phyloP scores from a whole-genome alignment of 805 yeast genomes.

The Priceomyces castillae region DNA sequence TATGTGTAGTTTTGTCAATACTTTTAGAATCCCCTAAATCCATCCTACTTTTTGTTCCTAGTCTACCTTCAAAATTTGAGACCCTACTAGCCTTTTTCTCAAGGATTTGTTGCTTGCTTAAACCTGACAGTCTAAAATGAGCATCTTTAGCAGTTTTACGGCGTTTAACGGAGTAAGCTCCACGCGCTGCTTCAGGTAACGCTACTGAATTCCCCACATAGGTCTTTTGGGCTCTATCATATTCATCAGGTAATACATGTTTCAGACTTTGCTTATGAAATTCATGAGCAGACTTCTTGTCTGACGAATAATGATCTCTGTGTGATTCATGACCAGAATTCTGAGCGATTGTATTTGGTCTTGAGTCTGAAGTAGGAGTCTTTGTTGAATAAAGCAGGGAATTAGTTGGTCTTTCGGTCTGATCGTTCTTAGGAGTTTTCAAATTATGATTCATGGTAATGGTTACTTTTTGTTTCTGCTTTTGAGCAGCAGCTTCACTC shows the following conservation, averaged over 20 bases:
- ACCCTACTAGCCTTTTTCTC: conserved; percentile 12
- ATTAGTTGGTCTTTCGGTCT: neutral
- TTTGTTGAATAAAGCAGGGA: neutral
- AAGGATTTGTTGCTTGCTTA: conserved; percentile 4
- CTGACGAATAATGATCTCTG: neutral
- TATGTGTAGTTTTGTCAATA: conserved; percentile 12
- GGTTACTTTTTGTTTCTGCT: conserved; percentile 26
- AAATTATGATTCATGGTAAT: conserved; percentile 22
- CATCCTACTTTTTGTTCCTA: conserved; percentile 1
- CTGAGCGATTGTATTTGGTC: neutral
- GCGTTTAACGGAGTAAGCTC: conserved; percentile 10
- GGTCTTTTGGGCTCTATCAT: conserved; percentile 1
- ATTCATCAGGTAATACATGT: neutral
- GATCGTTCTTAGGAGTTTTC: conserved; percentile 2
- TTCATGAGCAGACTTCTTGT: neutral
- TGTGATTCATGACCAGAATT: neutral
- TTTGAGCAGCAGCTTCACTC: conserved; percentile 24
- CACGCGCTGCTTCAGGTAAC: conserved; percentile 38
- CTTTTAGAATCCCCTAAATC: conserved; percentile 1
- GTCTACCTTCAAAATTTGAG: conserved; percentile 6
- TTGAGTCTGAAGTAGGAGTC: neutral
- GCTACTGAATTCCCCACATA: conserved; percentile 31
- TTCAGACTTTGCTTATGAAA: neutral
- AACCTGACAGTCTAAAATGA: neutral
- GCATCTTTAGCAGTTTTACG: conserved; percentile 7